Base-by-base conservation (phyloP, 2,329 filamentous ascomycete genomes). In the Aspergillus niger region DNA sequence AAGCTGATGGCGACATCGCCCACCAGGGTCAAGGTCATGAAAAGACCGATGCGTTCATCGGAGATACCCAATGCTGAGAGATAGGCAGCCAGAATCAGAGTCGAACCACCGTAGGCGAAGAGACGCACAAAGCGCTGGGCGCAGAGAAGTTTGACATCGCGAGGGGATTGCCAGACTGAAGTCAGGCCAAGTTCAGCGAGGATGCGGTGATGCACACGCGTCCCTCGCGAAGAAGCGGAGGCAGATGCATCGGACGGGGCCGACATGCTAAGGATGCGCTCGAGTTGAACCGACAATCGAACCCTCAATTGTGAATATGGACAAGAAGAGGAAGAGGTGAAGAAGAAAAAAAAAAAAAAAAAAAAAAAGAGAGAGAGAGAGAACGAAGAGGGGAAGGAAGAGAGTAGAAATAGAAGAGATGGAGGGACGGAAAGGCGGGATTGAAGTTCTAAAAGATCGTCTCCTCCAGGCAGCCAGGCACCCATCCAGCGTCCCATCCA, bases 1-100 rank as follows among this genome's bases (percentile, higher is more conserved):
- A 87, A 81, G 1, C 82, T 83, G 7, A 89, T 82, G 0, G 84
- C 70, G 1, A 88, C 85, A 73, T 89, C 86, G 11, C 86, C 86
- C 2, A 82, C 69, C 13, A 89, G 77, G 0, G 86, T 89, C 39
- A 89, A 73, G 0, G 83, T 87, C 85, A 89, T 87, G 66, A 89
- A 88, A 6, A 88, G 69, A 5, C 86, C 86, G 60, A 89, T 88
- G 22, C 79, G 80, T 26, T 82, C 77, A 70, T 88, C 86, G 0
- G 85, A 79, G 57, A 87, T 81, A 0, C 77, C 74, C 11, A 89
- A 73, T 20, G 82, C 80, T 6, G 83, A 81, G 54, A 89, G 82
- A 69, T 87, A 88, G 15, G 86, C 82, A 10, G 85, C 86, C 48
- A 89, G 78, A 55, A 88, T 84, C 48, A 89, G 78, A 0, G 85